Base-by-base conservation (phyloP, 1,284 basidiomycete genomes). In the Apiotrichum gracile region DNA sequence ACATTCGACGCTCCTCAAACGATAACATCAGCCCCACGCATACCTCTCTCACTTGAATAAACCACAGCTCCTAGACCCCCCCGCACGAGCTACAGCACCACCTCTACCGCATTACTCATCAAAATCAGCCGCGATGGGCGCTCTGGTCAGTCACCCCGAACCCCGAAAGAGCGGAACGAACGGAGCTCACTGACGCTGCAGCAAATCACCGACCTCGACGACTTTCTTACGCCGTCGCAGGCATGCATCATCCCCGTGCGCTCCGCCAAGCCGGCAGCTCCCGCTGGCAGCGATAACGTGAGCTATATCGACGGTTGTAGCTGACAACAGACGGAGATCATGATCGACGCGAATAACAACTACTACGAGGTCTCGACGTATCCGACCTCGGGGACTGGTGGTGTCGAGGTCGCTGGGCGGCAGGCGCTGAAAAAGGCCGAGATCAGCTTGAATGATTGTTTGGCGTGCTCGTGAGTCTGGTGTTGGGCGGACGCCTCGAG, bases 181-280 rank as follows among this genome's bases (percentile, higher is more conserved):
- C 13, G 3, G 6, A 79, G n/a, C 31, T 42, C 46, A 31, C 31
- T 26, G 47, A 47, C 19, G 19, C 38, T 29, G 5, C 50, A 72
- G 72, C 69, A 64, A 16, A 66, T 72, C 52, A 92, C 91, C 19
- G 94, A 98, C 74, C 82, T 99, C 42, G 97, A 97, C 74, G 96
- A 98, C 78, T 99, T 94, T 73, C 88, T 99, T 46, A 91, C 91
- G 0, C 96, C 96, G 4, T 90, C 92, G 1, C 94, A 97, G 78
- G 87, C 88, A 39, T 99, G 96, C 75, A 97, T 98, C 76, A 97
- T 97, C 69, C 94, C 96, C 3, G 91, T 97, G 22, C 52, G 72
- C 49, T 26, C 56, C 10, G 62, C 58, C 33, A 57, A 62, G 40
- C 51, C 54, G 1, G 60, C 60, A 27, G 64, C 54, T 2, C 53